phyloP scores from a whole-genome alignment of 495 filamentous ascomycete species.

The Trichoderma erinaceum region DNA sequence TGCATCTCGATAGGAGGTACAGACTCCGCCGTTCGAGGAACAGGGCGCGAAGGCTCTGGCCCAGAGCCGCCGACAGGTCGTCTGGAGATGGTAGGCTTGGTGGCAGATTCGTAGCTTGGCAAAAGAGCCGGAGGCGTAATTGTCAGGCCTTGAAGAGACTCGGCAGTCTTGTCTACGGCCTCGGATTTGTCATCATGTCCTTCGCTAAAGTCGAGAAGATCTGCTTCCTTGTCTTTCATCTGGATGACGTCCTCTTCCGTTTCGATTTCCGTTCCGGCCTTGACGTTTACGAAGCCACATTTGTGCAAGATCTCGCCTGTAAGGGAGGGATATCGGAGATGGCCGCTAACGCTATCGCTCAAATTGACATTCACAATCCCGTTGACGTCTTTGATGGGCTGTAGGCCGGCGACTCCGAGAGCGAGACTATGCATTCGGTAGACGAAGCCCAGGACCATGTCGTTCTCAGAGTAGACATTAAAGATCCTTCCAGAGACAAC shows the following conservation, averaged over 20 bases:
- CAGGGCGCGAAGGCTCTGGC: neutral
- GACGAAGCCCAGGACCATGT: constrained; percentile 69
- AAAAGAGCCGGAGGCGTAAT: constrained; percentile 5
- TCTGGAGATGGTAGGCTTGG: neutral
- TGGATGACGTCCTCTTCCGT: constrained; percentile 47
- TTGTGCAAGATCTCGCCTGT: constrained; percentile 61
- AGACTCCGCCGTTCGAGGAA: neutral
- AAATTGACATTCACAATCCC: constrained; percentile 72
- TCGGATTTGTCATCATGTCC: constrained; percentile 17
- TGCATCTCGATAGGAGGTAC: neutral
- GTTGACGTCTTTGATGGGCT: constrained; percentile 54
- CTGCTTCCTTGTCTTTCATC: constrained; percentile 27
- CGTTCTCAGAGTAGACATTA: constrained; percentile 73
- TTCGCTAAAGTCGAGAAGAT: constrained; percentile 47
- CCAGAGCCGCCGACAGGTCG: neutral
- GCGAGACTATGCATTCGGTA: constrained; percentile 74
- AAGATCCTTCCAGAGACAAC: constrained; percentile 69
- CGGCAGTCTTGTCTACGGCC: neutral
- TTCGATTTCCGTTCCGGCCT: constrained; percentile 47
- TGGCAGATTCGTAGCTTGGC: neutral
- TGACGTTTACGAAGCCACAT: constrained; percentile 62
- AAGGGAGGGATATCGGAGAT: constrained; percentile 63
- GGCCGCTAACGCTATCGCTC: constrained; percentile 65
- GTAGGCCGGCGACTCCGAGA: constrained; percentile 68
- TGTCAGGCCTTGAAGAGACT: neutral